phyloP scores from a whole-genome alignment of 2,329 filamentous ascomycete species.

The Ophiostoma angusticollis region DNA sequence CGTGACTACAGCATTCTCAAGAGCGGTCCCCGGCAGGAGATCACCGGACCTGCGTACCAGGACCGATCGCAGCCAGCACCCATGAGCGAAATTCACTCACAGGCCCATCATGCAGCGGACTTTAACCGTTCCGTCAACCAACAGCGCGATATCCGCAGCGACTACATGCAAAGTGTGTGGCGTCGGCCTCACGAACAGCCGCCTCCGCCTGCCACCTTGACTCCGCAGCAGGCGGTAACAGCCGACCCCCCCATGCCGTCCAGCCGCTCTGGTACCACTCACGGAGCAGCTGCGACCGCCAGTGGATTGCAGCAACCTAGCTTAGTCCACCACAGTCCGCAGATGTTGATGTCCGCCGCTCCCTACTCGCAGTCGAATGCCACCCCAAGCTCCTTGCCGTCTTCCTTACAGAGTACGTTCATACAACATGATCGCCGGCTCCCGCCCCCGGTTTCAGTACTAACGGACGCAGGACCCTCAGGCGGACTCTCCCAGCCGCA shows the following conservation, averaged over 20 bases:
- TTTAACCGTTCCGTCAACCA: conserved; percentile 77
- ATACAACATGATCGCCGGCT: conserved; percentile 56
- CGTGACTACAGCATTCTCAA: conserved; percentile 70
- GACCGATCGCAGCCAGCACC: conserved; percentile 70
- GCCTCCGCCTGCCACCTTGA: conserved; percentile 29
- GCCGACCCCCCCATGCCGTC: conserved; percentile 33
- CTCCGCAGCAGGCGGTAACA: conserved; percentile 35
- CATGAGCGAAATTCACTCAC: conserved; percentile 66
- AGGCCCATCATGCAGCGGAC: conserved; percentile 79
- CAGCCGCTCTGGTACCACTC: conserved; percentile 43
- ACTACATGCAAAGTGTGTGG: conserved; percentile 75
- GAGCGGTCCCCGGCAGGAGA: conserved; percentile 76
- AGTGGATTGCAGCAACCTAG: conserved; percentile 38
- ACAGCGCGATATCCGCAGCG: conserved; percentile 63
- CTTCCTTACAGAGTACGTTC: conserved; percentile 30
- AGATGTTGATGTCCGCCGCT: conserved; percentile 52
- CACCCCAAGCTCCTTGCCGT: conserved; percentile 60
- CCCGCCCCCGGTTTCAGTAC: conserved; percentile 33
- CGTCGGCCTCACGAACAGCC: conserved; percentile 70
- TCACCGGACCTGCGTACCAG: conserved; percentile 76
- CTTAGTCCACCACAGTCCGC: conserved; percentile 49
- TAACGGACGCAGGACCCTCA: conserved; percentile 45
- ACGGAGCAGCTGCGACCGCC: conserved; percentile 37
- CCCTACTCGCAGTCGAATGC: conserved; percentile 61
- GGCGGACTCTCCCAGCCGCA: conserved; percentile 39